A percentile compares a stretch with the other conserved stretches of the same genome.
phyloP scores from a whole-genome alignment of 1,284 basidiomycete genomes.

The Ustilago nuda region DNA sequence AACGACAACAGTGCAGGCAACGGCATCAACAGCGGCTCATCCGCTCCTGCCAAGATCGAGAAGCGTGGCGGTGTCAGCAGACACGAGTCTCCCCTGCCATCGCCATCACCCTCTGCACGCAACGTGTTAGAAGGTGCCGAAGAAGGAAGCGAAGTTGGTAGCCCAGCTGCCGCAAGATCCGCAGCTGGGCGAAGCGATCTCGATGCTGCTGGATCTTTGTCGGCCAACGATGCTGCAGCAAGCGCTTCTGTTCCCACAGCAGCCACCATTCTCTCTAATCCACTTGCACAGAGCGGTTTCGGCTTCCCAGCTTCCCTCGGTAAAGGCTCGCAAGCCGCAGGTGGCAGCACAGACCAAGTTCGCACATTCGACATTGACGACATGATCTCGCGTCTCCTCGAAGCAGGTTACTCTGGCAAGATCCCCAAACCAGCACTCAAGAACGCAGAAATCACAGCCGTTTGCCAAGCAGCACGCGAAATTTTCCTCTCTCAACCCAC shows the following conservation, averaged over 20 bases:
- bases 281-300: slow-evolving; percentile 36
- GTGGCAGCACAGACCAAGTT: slow-evolving; percentile 54
- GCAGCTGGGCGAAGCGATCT: slow-evolving; percentile 21
- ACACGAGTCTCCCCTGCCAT: slow-evolving; percentile 62
- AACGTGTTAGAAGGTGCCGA: slow-evolving; percentile 48
- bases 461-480: slow-evolving; percentile 96
- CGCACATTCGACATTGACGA: slow-evolving; percentile 90
- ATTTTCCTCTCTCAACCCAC: slow-evolving; percentile 97
- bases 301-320: slow-evolving; percentile 38
- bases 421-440: slow-evolving; percentile 96
- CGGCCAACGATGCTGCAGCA: slow-evolving; percentile 37
- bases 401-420: slow-evolving; percentile 98
- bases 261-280: slow-evolving; percentile 53
- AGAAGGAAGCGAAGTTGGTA: slow-evolving; percentile 32
- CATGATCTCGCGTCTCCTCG: slow-evolving; percentile 95
- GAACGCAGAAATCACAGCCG: slow-evolving; percentile 93
- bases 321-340: slow-evolving; percentile 37
- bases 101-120: slow-evolving; percentile 56
- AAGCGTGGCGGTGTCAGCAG: slow-evolving; percentile 62
- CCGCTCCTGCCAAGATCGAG: slow-evolving; percentile 57
- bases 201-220: slow-evolving; percentile 11
- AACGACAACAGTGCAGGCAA: slow-evolving; percentile 25
- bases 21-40: slow-evolving; percentile 25
- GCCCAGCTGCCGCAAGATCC: slow-evolving; percentile 32
- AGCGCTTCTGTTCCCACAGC: slow-evolving; percentile 32